phyloP scores from a whole-genome alignment of 768 basidiomycete genomes.

The Kwoniella botswanensis region DNA sequence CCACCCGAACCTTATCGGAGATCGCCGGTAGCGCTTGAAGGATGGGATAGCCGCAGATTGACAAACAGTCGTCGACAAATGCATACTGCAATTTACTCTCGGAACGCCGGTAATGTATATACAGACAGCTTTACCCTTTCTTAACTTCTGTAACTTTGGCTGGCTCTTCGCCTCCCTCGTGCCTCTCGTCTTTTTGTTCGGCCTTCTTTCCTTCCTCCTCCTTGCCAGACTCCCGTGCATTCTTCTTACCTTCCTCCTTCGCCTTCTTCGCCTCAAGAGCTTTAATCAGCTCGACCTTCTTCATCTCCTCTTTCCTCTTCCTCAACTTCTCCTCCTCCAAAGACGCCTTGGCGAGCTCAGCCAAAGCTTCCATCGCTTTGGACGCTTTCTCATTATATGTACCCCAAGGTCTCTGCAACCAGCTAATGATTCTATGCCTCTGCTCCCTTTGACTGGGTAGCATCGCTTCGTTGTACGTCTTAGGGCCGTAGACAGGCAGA shows the following conservation, averaged over 20 bases:
- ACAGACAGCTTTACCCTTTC: neutral
- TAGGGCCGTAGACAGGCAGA: constrained; percentile 40
- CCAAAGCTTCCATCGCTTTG: constrained; percentile 37
- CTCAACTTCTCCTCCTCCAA: constrained; percentile 34
- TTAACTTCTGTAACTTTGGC: neutral
- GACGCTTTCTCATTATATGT: constrained; percentile 45
- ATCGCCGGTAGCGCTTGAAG: neutral
- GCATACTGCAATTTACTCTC: no score
- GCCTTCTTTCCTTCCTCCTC: constrained; percentile 10
- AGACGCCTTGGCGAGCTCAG: constrained; percentile 30
- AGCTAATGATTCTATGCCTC: constrained; percentile 39
- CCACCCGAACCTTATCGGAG: neutral
- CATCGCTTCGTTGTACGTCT: constrained; percentile 32
- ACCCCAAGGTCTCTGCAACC: constrained; percentile 46
- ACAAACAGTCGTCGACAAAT: no score
- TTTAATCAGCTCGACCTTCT: constrained; percentile 5
- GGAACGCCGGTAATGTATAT: neutral
- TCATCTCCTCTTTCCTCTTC: constrained; percentile 11
- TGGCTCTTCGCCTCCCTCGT: no score
- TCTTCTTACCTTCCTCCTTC: constrained; percentile 7
- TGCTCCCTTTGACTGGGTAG: constrained; percentile 44
- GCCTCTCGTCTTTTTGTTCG: neutral
- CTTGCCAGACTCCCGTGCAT: constrained; percentile 3
- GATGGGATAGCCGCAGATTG: no score
- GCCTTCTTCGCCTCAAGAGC: constrained; percentile 14